phyloP scores from a whole-genome alignment of 345 rosid genomes.

The Gynandropsis gynandra region DNA sequence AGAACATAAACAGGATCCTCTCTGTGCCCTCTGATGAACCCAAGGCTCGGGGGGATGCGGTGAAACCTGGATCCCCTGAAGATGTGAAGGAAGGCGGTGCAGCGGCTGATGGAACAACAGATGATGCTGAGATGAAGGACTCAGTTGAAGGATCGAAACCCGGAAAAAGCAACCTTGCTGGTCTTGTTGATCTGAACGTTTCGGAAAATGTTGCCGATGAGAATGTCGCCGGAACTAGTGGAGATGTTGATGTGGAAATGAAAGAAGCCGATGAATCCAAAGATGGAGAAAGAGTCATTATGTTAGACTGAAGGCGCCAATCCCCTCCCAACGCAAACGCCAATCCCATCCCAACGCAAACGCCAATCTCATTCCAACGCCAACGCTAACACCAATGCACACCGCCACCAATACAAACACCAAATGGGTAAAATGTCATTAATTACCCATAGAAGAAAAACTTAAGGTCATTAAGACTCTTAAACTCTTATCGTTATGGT shows the following conservation, averaged over 20 bases:
- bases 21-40: conserved; percentile 25
- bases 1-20: conserved; percentile 41
- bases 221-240: conserved; percentile 23
- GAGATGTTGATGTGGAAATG: conserved; percentile 27
- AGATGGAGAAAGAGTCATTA: conserved; percentile 14
- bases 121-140: conserved; percentile 25
- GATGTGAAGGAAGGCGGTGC: conserved; percentile 20
- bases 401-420: neutral
- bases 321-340: no score
- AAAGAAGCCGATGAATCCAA: conserved; percentile 18
- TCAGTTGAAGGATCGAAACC: conserved; percentile 23
- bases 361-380: no score
- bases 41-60: conserved; percentile 12
- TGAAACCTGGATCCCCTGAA: neutral
- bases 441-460: no score
- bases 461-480: no score
- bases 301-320: conserved; percentile 14
- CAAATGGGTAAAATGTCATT: no score
- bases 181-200: conserved; percentile 23
- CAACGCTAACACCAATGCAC: no score
- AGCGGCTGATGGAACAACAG: neutral
- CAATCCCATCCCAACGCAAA: no score
- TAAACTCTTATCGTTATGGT: no score
- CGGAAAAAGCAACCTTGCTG: conserved; percentile 10
- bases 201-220: conserved; percentile 21